Evolutionary conservation across 2,329 filamentous ascomycete genomes (phyloP), one percentile per base, ranked within the genome.

Genomic region (Fusarium sp.): DNA sequence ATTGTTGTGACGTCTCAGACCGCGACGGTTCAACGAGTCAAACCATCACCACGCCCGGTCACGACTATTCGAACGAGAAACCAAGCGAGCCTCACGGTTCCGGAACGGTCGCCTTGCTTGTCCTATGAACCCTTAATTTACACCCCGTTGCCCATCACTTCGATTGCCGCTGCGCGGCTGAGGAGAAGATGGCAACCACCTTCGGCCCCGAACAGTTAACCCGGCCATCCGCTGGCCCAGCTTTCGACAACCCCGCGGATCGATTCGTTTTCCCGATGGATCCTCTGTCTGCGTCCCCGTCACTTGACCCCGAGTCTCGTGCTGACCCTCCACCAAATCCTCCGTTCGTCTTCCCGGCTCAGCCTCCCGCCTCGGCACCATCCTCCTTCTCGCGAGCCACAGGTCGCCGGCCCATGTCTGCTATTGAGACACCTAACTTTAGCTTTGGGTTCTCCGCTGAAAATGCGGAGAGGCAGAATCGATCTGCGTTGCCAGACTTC

Each of bases 261-360:
- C 72, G 68, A 74, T 75, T 80, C 32, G 67, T 66, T 67, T 67
- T 72, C 45, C 66, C 76, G 25, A 76, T 78, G 65, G 67, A 69
- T 32, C 58, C 68, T 34, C 35, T 76, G 64, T 34, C 65, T 64
- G 69, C 71, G 54, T 66, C 74, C 32, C 65, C 74, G 43, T 60
- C 77, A 30, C 61, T 74, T 18, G 72, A 64, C 25, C 45, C 58
- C 14, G 61, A 79, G 16, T 39, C 66, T 27, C 59, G 67, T 59
- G 70, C 76, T 34, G 52, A 75, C 11, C 88, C 88, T 62, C 85
- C 85, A 60, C 90, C 91, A 56, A 93, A 93, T 63, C 91, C 92
- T 34, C 88, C 87, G 7, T 93, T 93, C 77, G 87, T 91, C 67
- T 93, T 93, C 76, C 92, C 91, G 2, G 82, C 85, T 25, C 82